These are phyloP conservation scores for Wickerhamiella occidentalis DNA, from an alignment of 805 yeast species.

Conservation along the genomic window DNA sequence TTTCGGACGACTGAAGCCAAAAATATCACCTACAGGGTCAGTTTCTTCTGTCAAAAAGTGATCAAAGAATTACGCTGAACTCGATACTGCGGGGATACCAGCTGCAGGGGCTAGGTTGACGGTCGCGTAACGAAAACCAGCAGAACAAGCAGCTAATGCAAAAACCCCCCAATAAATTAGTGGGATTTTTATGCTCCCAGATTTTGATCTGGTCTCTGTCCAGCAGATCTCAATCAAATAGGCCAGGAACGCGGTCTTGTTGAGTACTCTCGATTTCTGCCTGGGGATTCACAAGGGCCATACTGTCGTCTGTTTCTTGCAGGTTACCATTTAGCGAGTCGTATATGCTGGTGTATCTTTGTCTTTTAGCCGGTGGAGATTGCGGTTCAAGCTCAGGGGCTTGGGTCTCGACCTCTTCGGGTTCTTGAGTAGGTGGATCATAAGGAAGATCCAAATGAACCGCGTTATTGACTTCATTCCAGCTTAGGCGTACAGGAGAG, in stretches of 20 bases:
- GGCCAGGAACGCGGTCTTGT: conserved; percentile 4
- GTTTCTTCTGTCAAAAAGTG: too few species aligned
- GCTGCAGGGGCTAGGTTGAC: too few species aligned
- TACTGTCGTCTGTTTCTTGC: not conserved
- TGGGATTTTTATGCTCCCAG: too few species aligned
- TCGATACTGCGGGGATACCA: too few species aligned
- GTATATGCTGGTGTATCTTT: not conserved
- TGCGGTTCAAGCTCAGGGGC: not conserved
- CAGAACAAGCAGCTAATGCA: too few species aligned
- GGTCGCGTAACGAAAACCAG: too few species aligned
- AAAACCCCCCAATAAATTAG: too few species aligned
- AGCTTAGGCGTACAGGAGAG: not conserved
- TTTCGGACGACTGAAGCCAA: too few species aligned
- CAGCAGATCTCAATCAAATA: conserved; percentile 5
- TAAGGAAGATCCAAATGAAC: not conserved
- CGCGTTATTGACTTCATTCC: not conserved
- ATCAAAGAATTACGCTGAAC: too few species aligned
- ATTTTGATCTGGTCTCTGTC: too few species aligned
- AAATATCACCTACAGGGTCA: too few species aligned
- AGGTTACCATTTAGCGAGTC: not conserved
- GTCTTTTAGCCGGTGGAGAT: not conserved
- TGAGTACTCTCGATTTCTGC: conserved; percentile 9
- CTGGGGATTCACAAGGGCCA: not conserved
- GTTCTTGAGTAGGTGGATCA: not conserved
- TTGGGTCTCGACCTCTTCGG: not conserved